phyloP scores from a whole-genome alignment of 2,329 filamentous ascomycete genomes.

The Calonectria honghensis region DNA sequence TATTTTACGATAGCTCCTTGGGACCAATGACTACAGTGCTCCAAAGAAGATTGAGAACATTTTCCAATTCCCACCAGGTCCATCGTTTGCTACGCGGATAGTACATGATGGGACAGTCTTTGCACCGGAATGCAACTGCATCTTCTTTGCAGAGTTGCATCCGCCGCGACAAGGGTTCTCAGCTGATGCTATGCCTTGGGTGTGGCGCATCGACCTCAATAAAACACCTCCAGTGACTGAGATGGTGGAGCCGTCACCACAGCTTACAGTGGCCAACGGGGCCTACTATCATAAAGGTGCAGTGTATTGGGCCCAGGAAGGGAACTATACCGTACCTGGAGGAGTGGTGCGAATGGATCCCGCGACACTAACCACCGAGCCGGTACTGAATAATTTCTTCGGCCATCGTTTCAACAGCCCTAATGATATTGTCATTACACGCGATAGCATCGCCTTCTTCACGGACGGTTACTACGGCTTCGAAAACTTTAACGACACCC shows the following conservation, averaged over 20 bases:
- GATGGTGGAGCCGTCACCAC: conserved; percentile 43
- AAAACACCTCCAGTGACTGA: conserved; percentile 36
- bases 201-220: conserved; percentile 42
- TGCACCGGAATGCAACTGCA: conserved; percentile 44
- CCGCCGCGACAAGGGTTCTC: conserved; percentile 43
- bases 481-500: conserved; percentile 46
- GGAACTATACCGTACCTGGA: conserved; percentile 41
- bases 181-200: conserved; percentile 40
- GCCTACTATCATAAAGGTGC: conserved; percentile 46
- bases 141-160: conserved; percentile 44
- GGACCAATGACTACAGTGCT: background rate
- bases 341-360: conserved; percentile 45
- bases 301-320: conserved; percentile 45
- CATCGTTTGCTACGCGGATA: conserved; percentile 39
- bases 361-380: conserved; percentile 33
- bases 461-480: conserved; percentile 47
- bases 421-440: conserved; percentile 44
- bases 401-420: conserved; percentile 48
- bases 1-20: conserved; percentile 12
- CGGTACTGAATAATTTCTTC: conserved; percentile 43
- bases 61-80: conserved; percentile 40
- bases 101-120: conserved; percentile 44
- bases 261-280: conserved; percentile 44
- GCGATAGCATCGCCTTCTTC: conserved; percentile 42
- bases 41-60: conserved; percentile 26